phyloP scores from a whole-genome alignment of 1,284 basidiomycete species.

The Trichosporon ovoides region DNA sequence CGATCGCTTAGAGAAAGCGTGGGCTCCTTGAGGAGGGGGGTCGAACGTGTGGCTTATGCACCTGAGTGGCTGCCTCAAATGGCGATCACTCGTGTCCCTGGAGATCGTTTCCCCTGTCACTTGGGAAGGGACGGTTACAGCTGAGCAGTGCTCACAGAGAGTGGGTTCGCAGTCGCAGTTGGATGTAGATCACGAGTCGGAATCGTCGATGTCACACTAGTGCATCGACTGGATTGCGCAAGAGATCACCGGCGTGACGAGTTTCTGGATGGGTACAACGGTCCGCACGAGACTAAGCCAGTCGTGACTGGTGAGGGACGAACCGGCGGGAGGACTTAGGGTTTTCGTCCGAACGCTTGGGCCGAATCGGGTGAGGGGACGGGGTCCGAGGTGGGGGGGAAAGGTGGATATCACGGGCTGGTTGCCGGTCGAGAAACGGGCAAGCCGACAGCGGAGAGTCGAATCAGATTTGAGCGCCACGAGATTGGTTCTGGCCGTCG shows the following conservation, averaged over 20 bases:
- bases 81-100: not conserved
- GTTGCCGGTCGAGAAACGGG: not conserved
- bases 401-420: not conserved
- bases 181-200: too few relatives aligned
- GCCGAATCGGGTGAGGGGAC: not conserved
- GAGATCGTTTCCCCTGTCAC: not conserved
- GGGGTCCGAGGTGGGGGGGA: not conserved
- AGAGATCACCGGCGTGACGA: not conserved
- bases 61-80: not conserved
- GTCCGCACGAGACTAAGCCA: not conserved
- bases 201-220: not conserved
- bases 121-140: not conserved
- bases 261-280: not conserved
- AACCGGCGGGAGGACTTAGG: not conserved
- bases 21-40: constrained; percentile 4
- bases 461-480: too few relatives aligned
- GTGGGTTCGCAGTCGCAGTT: too few relatives aligned
- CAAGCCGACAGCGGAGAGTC: too few relatives aligned
- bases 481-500: too few relatives aligned
- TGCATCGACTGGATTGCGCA: not conserved
- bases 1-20: not conserved
- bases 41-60: not conserved
- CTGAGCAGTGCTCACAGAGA: too few relatives aligned
- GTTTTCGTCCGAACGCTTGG: not conserved
- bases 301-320: not conserved